Percentiles rank a stretch among this genome's conserved stretches.
Conservation (phyloP, 495 filamentous ascomycete genomes). For the Aspergillus leporis region DNA sequence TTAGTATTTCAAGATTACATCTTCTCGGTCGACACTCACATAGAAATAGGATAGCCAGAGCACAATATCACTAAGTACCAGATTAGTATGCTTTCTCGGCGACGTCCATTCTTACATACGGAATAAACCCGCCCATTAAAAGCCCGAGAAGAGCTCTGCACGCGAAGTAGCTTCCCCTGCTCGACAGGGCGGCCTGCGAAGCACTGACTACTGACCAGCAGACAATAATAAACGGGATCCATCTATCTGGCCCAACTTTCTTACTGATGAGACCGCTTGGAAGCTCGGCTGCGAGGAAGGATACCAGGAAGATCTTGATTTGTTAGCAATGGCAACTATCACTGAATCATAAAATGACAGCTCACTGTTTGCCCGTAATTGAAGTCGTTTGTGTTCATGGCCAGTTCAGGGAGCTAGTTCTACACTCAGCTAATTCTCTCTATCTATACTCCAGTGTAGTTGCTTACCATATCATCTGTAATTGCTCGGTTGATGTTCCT, state of each 20-base stretch:
- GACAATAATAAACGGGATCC: neutral
- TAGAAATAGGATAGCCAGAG: conserved; percentile 52
- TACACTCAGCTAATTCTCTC: neutral
- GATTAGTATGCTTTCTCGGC: neutral
- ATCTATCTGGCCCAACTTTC: neutral
- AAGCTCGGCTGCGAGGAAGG: neutral
- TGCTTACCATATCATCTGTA: conserved; percentile 7
- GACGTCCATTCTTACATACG: neutral
- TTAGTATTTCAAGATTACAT: neutral
- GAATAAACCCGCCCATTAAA: neutral
- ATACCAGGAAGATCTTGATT: neutral
- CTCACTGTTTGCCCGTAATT: neutral
- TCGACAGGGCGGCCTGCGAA: neutral
- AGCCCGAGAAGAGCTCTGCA: neutral
- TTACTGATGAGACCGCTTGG: neutral
- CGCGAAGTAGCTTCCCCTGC: neutral
- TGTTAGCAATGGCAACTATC: neutral
- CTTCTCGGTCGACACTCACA: neutral
- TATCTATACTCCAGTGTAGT: neutral
- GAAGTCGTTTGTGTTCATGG: neutral
- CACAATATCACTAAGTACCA: conserved; percentile 17
- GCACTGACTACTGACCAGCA: neutral
- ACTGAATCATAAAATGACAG: neutral
- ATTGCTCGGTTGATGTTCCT: conserved; percentile 8
- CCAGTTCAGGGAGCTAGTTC: neutral